Conservation (phyloP, 257 asterid genomes). For the Petunia secreta region DNA sequence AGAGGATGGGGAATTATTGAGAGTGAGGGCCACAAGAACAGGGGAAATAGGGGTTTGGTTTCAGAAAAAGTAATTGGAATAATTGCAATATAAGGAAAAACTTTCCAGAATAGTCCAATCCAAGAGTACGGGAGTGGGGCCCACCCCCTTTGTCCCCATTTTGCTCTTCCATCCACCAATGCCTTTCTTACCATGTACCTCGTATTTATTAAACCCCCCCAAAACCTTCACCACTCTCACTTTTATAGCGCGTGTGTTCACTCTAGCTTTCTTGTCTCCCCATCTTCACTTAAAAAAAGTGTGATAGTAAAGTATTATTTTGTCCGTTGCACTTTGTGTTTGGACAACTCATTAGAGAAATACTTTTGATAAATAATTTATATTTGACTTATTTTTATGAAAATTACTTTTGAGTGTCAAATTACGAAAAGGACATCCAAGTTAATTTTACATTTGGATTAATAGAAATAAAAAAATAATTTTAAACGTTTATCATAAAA, state of each 20-base stretch:
- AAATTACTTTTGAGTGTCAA: too few relatives aligned
- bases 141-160: conserved; percentile 54
- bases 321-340: too few relatives aligned
- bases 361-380: too few relatives aligned
- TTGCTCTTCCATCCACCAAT: conserved; percentile 43
- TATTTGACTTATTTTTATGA: too few relatives aligned
- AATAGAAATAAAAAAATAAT: too few relatives aligned
- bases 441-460: too few relatives aligned
- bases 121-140: conserved; percentile 64
- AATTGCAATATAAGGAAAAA: conserved; percentile 69
- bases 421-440: too few relatives aligned
- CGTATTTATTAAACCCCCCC: conserved; percentile 48
- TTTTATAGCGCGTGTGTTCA: conserved; percentile 2
- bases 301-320: too few relatives aligned
- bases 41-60: conserved; percentile 48
- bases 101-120: conserved; percentile 76
- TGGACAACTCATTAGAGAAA: too few relatives aligned
- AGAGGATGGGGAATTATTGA: conserved; percentile 34
- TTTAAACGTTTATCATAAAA: too few relatives aligned
- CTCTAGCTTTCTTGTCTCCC: too few relatives aligned
- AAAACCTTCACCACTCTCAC: conserved; percentile 38
- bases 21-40: conserved; percentile 47
- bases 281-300: too few relatives aligned
- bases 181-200: conserved; percentile 42
- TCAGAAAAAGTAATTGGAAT: conserved; percentile 70